Percentiles rank a stretch among this genome's conserved stretches.
phyloP scores from a whole-genome alignment of 371 early-diverging fungal species.

The Blakeslea trispora region DNA sequence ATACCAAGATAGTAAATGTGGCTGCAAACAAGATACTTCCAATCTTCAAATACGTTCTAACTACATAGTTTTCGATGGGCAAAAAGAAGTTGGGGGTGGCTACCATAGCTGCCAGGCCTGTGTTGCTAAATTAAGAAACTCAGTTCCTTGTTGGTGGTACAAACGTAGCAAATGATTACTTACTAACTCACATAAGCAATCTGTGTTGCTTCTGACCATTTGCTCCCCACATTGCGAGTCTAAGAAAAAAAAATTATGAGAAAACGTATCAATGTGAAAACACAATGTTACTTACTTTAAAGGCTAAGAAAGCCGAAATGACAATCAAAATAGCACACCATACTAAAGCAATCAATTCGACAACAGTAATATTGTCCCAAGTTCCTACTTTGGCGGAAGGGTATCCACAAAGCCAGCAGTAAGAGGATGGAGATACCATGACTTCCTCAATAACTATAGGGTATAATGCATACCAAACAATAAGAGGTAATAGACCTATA shows the following conservation, averaged over 20 bases:
- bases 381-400: slow-evolving; percentile 19
- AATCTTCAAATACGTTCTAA: slow-evolving; percentile 32
- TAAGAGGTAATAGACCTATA: slow-evolving; percentile 25
- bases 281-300: slow-evolving; percentile 28
- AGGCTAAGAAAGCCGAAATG: slow-evolving; percentile 39
- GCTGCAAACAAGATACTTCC: slow-evolving; percentile 35
- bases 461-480: slow-evolving; percentile 33
- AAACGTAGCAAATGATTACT: slow-evolving; percentile 10
- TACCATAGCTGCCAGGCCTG: slow-evolving; percentile 29
- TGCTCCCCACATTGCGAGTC: slow-evolving; percentile 41
- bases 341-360: slow-evolving; percentile 24
- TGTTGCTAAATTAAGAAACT: slow-evolving; percentile 27
- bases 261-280: background rate
- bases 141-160: background rate
- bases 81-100: slow-evolving; percentile 39
- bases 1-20: slow-evolving; percentile 34
- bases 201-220: slow-evolving; percentile 50
- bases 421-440: slow-evolving; percentile 16
- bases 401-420: slow-evolving; percentile 39
- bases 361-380: slow-evolving; percentile 26
- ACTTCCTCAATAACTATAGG: slow-evolving; percentile 16
- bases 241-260: slow-evolving; percentile 3
- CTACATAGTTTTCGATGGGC: slow-evolving; percentile 21
- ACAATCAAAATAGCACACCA: slow-evolving; percentile 28
- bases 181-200: slow-evolving; percentile 52